Evolutionary conservation across 1,284 basidiomycete genomes (phyloP).

Genomic region (Ceratobasidium sp.): DNA sequence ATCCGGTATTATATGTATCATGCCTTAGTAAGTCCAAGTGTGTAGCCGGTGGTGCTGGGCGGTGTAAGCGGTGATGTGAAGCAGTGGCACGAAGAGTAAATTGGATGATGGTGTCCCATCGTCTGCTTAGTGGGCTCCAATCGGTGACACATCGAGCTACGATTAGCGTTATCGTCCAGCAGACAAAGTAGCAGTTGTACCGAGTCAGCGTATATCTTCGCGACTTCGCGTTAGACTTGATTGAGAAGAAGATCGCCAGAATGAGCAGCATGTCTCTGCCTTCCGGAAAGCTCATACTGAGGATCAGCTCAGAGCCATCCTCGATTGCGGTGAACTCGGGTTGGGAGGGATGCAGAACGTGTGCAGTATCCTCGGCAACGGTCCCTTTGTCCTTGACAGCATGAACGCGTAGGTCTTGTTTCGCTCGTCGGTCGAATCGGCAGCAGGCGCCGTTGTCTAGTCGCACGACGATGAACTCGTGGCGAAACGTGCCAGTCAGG

Average conservation of each 20-base stretch:
- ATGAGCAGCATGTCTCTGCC: slow-evolving; percentile 17
- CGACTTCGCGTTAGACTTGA: slow-evolving; percentile 2
- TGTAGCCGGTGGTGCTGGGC: no score
- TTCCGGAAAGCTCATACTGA: slow-evolving; percentile 5
- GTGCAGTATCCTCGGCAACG: slow-evolving; percentile 14
- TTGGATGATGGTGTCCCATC: not conserved
- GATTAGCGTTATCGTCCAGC: slow-evolving; percentile 6
- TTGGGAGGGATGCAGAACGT: not conserved
- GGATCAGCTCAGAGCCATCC: not conserved
- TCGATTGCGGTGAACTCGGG: not conserved
- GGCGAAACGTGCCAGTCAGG: not conserved
- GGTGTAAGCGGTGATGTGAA: not conserved
- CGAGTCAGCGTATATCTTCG: not conserved
- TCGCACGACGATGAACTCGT: slow-evolving; percentile 30
- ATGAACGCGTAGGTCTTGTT: not conserved
- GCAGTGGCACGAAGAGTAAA: not conserved
- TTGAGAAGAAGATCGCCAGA: slow-evolving; percentile 15
- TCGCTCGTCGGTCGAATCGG: slow-evolving; percentile 28
- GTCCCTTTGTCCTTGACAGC: slow-evolving; percentile 12
- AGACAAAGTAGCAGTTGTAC: slow-evolving; percentile 44
- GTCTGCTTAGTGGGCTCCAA: slow-evolving; percentile 1
- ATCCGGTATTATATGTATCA: no score
- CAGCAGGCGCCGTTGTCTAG: slow-evolving; percentile 7
- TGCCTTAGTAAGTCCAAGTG: not conserved
- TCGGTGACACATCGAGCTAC: slow-evolving; percentile 5